These are phyloP conservation scores for Phialophora expanda DNA, from an alignment of 2,329 filamentous ascomycete species.

Conservation along the genomic window DNA sequence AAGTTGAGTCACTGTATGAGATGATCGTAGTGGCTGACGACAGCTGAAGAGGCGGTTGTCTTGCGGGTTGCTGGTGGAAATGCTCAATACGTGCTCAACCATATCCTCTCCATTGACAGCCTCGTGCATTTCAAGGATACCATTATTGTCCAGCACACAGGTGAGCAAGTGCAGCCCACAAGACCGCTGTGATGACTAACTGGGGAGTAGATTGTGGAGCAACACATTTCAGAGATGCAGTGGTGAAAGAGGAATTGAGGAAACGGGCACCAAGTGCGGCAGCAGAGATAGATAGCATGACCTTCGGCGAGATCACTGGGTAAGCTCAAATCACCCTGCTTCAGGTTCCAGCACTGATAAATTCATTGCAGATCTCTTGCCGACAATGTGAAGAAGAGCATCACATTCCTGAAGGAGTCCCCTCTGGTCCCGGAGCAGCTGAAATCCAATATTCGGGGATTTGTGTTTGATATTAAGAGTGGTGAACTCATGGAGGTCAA, in stretches of 20 bases:
- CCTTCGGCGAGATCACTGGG: slow-evolving; percentile 26
- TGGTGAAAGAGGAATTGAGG: slow-evolving; percentile 19
- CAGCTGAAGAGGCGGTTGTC: slow-evolving; percentile 15
- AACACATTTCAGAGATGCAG: slow-evolving; percentile 18
- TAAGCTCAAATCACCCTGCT: not conserved
- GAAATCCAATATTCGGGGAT: slow-evolving; percentile 20
- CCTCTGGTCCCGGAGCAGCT: slow-evolving; percentile 17
- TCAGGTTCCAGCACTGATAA: not conserved
- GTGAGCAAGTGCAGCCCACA: slow-evolving; percentile 3
- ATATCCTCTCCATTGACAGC: slow-evolving; percentile 23
- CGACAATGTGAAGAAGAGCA: slow-evolving; percentile 28
- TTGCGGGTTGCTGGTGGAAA: slow-evolving; percentile 26
- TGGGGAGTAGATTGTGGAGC: slow-evolving; percentile 24
- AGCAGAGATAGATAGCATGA: slow-evolving; percentile 20
- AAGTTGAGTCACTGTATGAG: not conserved
- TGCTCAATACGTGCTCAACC: slow-evolving; percentile 22
- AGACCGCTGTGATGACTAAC: not conserved
- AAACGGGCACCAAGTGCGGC: slow-evolving; percentile 16
- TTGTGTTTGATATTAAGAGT: slow-evolving; percentile 27
- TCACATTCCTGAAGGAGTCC: slow-evolving; percentile 21
- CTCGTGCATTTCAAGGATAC: slow-evolving; percentile 23
- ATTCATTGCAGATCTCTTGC: slow-evolving; percentile 14
- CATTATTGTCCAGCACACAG: slow-evolving; percentile 28
- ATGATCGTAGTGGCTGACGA: not conserved
- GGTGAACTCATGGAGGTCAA: slow-evolving; percentile 22